Percentiles rank a stretch among this genome's conserved stretches.
Evolutionary conservation across 352 stramenopile genomes (phyloP).

Genomic region (Thraustochytrium sp.): DNA sequence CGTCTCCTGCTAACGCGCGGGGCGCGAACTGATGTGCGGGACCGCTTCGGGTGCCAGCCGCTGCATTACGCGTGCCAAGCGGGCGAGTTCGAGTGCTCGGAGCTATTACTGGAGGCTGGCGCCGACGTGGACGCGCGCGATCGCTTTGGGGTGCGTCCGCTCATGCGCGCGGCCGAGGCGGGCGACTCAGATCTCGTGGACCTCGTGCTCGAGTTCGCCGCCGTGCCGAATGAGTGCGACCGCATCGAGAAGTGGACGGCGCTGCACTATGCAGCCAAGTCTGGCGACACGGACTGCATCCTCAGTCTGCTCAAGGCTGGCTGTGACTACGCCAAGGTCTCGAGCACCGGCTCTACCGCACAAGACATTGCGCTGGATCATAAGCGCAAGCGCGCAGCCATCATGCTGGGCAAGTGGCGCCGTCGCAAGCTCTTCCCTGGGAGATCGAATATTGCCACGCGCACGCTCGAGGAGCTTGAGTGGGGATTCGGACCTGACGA

Average conservation of each 20-base stretch:
- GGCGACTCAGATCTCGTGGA: slow-evolving; percentile 11
- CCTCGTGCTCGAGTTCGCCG: slow-evolving; percentile 14
- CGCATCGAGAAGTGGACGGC: slow-evolving; percentile 29
- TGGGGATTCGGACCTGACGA: neutral
- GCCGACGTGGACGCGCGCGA: slow-evolving; percentile 19
- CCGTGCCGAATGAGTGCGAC: neutral
- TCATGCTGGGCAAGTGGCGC: slow-evolving; percentile 35
- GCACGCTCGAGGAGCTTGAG: slow-evolving; percentile 14
- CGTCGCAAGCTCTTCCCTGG: neutral
- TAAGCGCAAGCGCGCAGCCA: neutral
- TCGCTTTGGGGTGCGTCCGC: neutral
- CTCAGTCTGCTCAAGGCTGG: slow-evolving; percentile 11
- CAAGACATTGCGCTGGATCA: slow-evolving; percentile 30
- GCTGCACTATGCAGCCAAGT: slow-evolving; percentile 34
- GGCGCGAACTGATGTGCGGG: neutral
- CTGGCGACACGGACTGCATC: neutral
- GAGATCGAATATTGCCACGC: neutral
- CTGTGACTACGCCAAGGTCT: neutral
- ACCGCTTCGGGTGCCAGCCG: neutral
- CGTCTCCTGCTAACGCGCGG: neutral
- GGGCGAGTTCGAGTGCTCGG: neutral
- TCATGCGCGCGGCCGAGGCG: slow-evolving; percentile 17
- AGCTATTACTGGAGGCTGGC: slow-evolving; percentile 11
- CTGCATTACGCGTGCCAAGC: slow-evolving; percentile 32
- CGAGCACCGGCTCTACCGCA: slow-evolving; percentile 4